These are phyloP conservation scores for Wickerhamomyces alni DNA, from an alignment of 805 yeast genomes.

Conservation along the genomic window DNA sequence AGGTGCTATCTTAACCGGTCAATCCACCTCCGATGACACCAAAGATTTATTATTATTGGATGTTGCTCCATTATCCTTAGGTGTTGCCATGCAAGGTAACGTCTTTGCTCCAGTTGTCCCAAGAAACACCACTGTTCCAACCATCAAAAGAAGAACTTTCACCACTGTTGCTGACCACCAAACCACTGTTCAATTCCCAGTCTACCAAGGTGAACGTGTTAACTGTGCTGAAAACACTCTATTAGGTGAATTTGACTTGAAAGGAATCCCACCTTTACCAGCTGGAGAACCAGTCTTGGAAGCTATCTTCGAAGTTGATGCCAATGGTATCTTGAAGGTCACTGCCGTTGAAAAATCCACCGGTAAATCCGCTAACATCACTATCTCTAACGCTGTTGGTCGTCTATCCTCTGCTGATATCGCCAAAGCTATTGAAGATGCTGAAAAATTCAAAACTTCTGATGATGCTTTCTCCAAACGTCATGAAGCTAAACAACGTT, in stretches of 20 bases:
- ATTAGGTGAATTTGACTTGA: conserved; percentile 97
- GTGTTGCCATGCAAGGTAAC: conserved; percentile 99
- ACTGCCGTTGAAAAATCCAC: conserved; percentile 98
- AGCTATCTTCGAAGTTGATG: conserved; percentile 98
- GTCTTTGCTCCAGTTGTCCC: conserved; percentile 98
- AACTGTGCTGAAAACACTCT: conserved; percentile 96
- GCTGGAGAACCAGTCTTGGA: conserved; percentile 99
- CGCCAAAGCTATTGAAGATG: conserved; percentile 97
- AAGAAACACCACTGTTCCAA: conserved; percentile 99
- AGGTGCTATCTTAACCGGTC: conserved; percentile 97
- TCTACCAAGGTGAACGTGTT: conserved; percentile 99
- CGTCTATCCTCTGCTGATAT: conserved; percentile 95
- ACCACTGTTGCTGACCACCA: conserved; percentile 98
- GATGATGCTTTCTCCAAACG: conserved; percentile 99
- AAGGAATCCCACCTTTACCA: conserved; percentile 96
- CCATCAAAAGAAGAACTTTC: conserved; percentile 98
- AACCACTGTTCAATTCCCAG: conserved; percentile 98
- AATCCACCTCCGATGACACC: conserved; percentile 82
- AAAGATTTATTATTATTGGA: conserved; percentile 93
- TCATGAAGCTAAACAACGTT: conserved; percentile 98
- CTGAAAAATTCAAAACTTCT: conserved; percentile 97
- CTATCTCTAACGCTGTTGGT: conserved; percentile 98
- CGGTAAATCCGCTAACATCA: conserved; percentile 96
- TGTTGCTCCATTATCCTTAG: conserved; percentile 96
- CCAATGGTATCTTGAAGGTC: conserved; percentile 99